These are phyloP conservation scores for Berkeleyomyces basicola DNA, from an alignment of 2,329 filamentous ascomycete species.

Conservation along the genomic window DNA sequence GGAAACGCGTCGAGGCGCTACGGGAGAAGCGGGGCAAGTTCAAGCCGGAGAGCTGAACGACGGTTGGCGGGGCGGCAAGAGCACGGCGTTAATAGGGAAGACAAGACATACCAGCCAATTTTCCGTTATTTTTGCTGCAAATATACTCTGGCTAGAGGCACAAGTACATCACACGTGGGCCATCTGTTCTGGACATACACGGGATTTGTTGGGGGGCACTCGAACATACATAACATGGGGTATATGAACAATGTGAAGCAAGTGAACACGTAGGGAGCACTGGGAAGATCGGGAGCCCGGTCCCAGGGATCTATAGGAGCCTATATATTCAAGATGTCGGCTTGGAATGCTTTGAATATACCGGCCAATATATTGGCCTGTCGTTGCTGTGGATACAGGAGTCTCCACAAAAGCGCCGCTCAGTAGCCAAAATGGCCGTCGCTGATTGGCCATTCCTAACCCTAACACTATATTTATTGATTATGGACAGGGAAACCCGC, in stretches of 20 bases:
- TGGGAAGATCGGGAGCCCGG: too few species aligned
- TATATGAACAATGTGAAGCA: too few species aligned
- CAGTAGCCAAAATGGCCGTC: fast-evolving
- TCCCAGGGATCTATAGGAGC: too few species aligned
- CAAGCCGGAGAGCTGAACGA: constrained; percentile 30
- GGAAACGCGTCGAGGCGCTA: constrained; percentile 54
- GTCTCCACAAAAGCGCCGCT: neutral
- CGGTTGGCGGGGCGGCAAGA: constrained; percentile 16
- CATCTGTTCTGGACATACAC: neutral
- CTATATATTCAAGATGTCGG: too few species aligned
- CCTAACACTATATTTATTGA: constrained; percentile 1
- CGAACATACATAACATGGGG: too few species aligned
- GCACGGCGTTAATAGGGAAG: neutral
- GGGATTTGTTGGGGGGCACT: neutral
- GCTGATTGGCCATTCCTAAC: neutral
- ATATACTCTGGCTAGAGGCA: neutral
- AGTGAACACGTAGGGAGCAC: too few species aligned
- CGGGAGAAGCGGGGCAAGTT: constrained; percentile 49
- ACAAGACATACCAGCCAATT: neutral
- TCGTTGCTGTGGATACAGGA: neutral
- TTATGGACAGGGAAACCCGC: neutral
- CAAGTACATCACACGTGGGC: too few species aligned
- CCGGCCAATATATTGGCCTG: neutral
- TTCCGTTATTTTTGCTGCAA: neutral
- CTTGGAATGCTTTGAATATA: too few species aligned